phyloP scores from a whole-genome alignment of 2,329 filamentous ascomycete genomes.

The Monosporascus sp. region DNA sequence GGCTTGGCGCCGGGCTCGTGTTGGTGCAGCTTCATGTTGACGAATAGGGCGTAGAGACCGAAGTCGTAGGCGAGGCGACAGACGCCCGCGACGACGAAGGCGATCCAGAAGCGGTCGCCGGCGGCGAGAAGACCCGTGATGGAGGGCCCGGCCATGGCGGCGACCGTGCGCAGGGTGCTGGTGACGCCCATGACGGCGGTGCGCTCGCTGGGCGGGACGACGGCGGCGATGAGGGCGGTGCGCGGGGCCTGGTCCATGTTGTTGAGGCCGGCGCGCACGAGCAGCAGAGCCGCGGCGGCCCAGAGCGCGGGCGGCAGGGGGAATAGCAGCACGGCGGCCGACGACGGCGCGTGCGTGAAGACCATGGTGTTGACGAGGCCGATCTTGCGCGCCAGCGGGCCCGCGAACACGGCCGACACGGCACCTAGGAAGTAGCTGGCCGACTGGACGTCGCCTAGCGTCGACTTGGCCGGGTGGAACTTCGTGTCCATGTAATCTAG shows the following conservation, averaged over 20 bases:
- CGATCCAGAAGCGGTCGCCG: slow-evolving; percentile 52
- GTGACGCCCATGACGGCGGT: slow-evolving; percentile 69
- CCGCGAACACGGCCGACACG: slow-evolving; percentile 50
- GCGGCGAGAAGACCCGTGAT: slow-evolving; percentile 52
- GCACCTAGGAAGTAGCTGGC: slow-evolving; percentile 48
- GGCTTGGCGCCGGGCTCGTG: slow-evolving; percentile 27
- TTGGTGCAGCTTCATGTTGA: slow-evolving; percentile 48
- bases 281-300: slow-evolving; percentile 48
- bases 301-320: slow-evolving; percentile 46
- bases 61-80: slow-evolving; percentile 52
- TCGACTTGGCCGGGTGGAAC: slow-evolving; percentile 49
- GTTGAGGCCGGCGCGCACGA: slow-evolving; percentile 57
- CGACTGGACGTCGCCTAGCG: slow-evolving; percentile 54
- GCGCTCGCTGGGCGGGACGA: slow-evolving; percentile 58
- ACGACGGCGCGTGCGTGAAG: slow-evolving; percentile 57
- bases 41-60: slow-evolving; percentile 53
- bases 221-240: slow-evolving; percentile 60
- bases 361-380: slow-evolving; percentile 62
- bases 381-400: slow-evolving; percentile 50
- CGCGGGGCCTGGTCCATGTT: slow-evolving; percentile 66
- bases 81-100: slow-evolving; percentile 51
- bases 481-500: slow-evolving; percentile 48
- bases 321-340: slow-evolving; percentile 54
- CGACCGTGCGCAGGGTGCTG: slow-evolving; percentile 52
- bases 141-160: slow-evolving; percentile 47